phyloP scores from a whole-genome alignment of 2,329 filamentous ascomycete genomes.

The Diaporthe nobilis region DNA sequence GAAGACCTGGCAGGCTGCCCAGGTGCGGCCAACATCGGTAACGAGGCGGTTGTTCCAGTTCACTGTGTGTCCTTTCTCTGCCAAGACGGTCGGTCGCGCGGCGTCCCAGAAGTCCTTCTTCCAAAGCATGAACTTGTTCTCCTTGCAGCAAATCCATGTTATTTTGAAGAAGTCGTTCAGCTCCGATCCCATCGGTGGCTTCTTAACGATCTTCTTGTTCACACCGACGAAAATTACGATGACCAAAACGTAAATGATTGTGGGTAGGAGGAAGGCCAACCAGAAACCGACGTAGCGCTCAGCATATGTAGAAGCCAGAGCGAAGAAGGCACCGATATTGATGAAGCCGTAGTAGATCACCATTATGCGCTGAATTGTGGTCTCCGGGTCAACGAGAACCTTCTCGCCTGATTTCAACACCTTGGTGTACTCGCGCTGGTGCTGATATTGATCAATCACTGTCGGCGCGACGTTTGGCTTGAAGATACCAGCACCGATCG shows the following conservation, averaged over 20 bases:
- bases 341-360: slow-evolving; percentile 74
- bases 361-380: slow-evolving; percentile 60
- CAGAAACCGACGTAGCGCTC: slow-evolving; percentile 85
- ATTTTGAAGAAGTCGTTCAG: slow-evolving; percentile 72
- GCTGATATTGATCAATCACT: slow-evolving; percentile 59
- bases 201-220: slow-evolving; percentile 69
- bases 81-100: slow-evolving; percentile 69
- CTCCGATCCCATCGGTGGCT: slow-evolving; percentile 75
- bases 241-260: slow-evolving; percentile 70
- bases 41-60: slow-evolving; percentile 77
- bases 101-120: slow-evolving; percentile 70
- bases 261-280: slow-evolving; percentile 70
- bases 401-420: slow-evolving; percentile 59
- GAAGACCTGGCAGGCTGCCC: slow-evolving; percentile 56
- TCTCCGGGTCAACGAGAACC: slow-evolving; percentile 62
- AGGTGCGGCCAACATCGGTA: slow-evolving; percentile 71
- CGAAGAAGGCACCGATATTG: slow-evolving; percentile 75
- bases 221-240: slow-evolving; percentile 70
- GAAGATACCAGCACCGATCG: slow-evolving; percentile 78
- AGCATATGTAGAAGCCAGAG: slow-evolving; percentile 78
- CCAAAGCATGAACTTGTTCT: slow-evolving; percentile 65
- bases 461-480: slow-evolving; percentile 70
- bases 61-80: slow-evolving; percentile 63
- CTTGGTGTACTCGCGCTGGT: slow-evolving; percentile 58
- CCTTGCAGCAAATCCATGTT: slow-evolving; percentile 67